Evolutionary conservation across 306 rosid genomes (phyloP), one percentile per base, ranked within the genome.

Genomic region (Fagus crenata): DNA sequence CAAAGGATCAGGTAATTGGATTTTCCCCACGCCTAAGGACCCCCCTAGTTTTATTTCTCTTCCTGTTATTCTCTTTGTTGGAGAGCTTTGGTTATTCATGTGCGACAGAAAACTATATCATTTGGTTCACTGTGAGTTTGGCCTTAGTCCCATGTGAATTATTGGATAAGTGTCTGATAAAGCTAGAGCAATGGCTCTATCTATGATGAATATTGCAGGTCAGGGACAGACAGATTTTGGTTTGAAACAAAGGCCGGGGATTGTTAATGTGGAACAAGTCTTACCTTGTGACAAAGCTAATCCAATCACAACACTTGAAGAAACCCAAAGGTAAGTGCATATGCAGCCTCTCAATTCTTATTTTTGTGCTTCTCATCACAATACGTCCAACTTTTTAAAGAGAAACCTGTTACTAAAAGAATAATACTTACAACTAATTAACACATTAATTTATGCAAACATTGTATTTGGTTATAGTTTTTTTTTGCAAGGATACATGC

Each of bases 1-100:
- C 82, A 93, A 86, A 80, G 84, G 84, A 59, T 65, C 90, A 84
- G 98, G 97, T 91, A 93, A 86, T 75, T 81, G 74, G 77, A 72
- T 69, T 77, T 77, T 83, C 76, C 79, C 64, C 14, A 5, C 79
- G 81, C 7, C 77, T 22, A 76, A 75, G 46, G 79, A 51, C 78
- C 83, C 85, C 84, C 84, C 84, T 76, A 73, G 63, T 58, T 74
- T 73, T 72, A 8, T 87, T 71, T 54, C 75, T 81, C 55, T 71
- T 75, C 75, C 78, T 65, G 77, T 87, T 83, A 85, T 88, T 83
- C 85, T 85, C 76, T 83, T 84, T 86, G 89, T 73, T 86, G 83
- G 78, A 65, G 76, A 84, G 79, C 72, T 79, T 71, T 39, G 65
- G 72, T 33, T 71, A 85, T 79, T 86, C 72, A 39, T 73, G 76